Percentiles rank a stretch among this genome's conserved stretches.
These are phyloP conservation scores for Magnaporthiopsis incrustans DNA, from an alignment of 2,329 filamentous ascomycete species.

Conservation along the genomic window DNA sequence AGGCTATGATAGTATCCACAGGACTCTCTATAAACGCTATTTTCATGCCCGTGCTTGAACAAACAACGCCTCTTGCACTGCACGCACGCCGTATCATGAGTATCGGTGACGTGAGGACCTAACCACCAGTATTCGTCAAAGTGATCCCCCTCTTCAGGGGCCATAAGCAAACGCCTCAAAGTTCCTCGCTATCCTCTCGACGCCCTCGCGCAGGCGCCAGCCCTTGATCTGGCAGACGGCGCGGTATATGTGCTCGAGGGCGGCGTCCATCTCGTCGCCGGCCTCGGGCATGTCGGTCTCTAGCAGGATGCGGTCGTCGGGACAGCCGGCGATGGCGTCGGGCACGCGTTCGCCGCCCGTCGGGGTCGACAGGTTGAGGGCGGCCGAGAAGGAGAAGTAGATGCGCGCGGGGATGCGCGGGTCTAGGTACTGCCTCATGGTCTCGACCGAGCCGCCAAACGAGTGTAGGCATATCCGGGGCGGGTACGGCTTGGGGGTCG, in stretches of 20 bases:
- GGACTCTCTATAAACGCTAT: neutral
- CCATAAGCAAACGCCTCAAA: slow-evolving; percentile 73
- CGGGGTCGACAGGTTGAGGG: slow-evolving; percentile 65
- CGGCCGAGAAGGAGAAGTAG: slow-evolving; percentile 81
- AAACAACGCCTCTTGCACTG: too few relatives aligned
- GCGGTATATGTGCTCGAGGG: slow-evolving; percentile 67
- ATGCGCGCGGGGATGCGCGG: slow-evolving; percentile 65
- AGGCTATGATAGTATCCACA: neutral
- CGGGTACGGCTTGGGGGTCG: slow-evolving; percentile 57
- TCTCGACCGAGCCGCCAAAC: slow-evolving; percentile 71
- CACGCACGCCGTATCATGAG: too few relatives aligned
- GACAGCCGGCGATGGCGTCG: slow-evolving; percentile 62
- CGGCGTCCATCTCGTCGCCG: slow-evolving; percentile 69
- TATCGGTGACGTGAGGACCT: too few relatives aligned
- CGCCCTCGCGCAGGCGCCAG: slow-evolving; percentile 68
- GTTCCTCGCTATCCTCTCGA: slow-evolving; percentile 60
- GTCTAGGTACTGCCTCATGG: slow-evolving; percentile 70
- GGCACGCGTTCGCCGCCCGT: slow-evolving; percentile 42
- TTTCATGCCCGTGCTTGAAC: too few relatives aligned
- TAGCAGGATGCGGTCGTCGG: slow-evolving; percentile 70
- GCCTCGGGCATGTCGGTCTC: slow-evolving; percentile 88
- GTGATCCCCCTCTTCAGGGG: too few relatives aligned
- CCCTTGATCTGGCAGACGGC: slow-evolving; percentile 69
- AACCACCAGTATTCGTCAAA: too few relatives aligned
- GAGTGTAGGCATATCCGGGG: slow-evolving; percentile 90